These are phyloP conservation scores for Trichoderma citrinoviride DNA, from an alignment of 2,329 filamentous ascomycete genomes.

Conservation along the genomic window DNA sequence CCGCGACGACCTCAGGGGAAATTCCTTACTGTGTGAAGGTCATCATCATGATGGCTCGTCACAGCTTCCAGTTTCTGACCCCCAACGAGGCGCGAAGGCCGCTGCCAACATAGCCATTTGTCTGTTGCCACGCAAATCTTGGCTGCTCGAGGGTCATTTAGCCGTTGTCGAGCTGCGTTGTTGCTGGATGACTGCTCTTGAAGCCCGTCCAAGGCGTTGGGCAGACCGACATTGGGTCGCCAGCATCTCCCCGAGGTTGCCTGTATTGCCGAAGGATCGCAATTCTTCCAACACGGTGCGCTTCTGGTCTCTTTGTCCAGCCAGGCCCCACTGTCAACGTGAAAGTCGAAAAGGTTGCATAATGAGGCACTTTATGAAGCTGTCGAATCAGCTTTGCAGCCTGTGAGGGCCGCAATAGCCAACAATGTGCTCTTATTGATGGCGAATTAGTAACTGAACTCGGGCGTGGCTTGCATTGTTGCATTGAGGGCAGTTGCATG, in stretches of 20 bases:
- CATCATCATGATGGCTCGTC: background rate
- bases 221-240: background rate
- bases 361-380: background rate
- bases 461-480: slow-evolving; percentile 2
- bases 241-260: background rate
- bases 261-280: background rate
- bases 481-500: background rate
- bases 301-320: background rate
- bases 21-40: background rate
- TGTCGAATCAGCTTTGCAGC: slow-evolving; percentile 11
- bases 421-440: background rate
- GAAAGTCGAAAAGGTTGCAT: background rate
- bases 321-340: background rate
- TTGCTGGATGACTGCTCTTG: background rate
- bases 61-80: background rate
- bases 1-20: background rate
- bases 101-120: background rate
- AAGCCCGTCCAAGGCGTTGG: background rate
- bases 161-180: background rate
- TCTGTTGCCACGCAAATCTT: background rate
- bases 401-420: background rate
- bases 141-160: background rate
- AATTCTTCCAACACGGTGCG: background rate
- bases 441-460: background rate
- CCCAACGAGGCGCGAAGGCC: background rate